These are phyloP conservation scores for Collybia mongolica DNA, from an alignment of 768 basidiomycete genomes.

Conservation along the genomic window DNA sequence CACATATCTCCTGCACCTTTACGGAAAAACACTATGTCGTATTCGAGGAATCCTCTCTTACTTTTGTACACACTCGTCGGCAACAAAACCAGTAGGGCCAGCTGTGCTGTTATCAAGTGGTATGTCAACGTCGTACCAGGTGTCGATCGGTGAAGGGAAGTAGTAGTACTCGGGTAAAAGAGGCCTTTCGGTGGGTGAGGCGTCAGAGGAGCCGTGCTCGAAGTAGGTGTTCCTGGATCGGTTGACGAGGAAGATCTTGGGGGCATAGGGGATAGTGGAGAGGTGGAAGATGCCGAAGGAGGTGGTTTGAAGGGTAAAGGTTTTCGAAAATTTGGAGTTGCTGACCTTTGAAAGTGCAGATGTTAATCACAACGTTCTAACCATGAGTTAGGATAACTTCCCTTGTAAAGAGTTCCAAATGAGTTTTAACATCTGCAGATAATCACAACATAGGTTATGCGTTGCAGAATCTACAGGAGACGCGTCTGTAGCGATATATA, in stretches of 20 bases:
- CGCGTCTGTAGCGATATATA: conserved; percentile 93
- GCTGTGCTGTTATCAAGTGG: conserved; percentile 73
- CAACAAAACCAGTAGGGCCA: conserved; percentile 70
- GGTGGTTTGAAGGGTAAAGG: conserved; percentile 22
- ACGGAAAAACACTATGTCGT: conserved; percentile 84
- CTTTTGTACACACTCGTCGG: conserved; percentile 73
- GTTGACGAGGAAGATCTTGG: conserved; percentile 15
- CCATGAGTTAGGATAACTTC: conserved; percentile 12
- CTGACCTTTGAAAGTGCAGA: conserved; percentile 23
- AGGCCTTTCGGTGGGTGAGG: conserved; percentile 35
- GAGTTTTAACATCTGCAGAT: conserved; percentile 84
- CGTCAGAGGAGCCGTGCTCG: not conserved
- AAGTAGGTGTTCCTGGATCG: conserved; percentile 1
- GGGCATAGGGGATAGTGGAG: conserved; percentile 18
- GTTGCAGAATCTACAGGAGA: conserved; percentile 89
- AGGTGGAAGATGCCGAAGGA: conserved; percentile 23
- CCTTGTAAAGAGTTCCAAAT: conserved; percentile 88
- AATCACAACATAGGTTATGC: conserved; percentile 89
- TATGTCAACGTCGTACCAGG: conserved; percentile 80
- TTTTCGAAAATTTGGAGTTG: conserved; percentile 26
- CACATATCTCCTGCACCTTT: conserved; percentile 82
- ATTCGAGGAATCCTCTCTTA: conserved; percentile 76
- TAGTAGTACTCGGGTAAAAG: conserved; percentile 71
- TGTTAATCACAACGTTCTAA: conserved; percentile 3
- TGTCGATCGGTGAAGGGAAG: conserved; percentile 54